These are phyloP conservation scores for Leucocoprinus birnbaumii DNA, from an alignment of 768 basidiomycete species.

Conservation along the genomic window DNA sequence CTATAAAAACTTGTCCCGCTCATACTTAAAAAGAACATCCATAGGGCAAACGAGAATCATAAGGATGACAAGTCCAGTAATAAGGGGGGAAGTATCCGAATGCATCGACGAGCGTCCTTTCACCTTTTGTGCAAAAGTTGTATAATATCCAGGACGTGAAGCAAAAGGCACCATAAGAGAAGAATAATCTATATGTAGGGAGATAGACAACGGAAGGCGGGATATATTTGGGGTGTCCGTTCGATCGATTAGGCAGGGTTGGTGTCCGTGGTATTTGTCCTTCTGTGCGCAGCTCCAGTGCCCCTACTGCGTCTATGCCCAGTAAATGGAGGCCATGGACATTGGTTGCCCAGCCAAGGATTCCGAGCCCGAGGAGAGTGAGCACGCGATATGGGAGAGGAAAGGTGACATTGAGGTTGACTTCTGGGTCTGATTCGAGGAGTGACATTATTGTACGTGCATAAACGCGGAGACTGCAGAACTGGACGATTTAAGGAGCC, in stretches of 20 bases:
- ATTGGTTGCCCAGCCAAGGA: slow-evolving; percentile 92
- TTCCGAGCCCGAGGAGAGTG: slow-evolving; percentile 71
- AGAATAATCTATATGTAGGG: slow-evolving; percentile 67
- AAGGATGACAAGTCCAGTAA: slow-evolving; percentile 58
- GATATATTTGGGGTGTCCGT: slow-evolving; percentile 13
- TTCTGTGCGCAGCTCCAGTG: slow-evolving; percentile 62
- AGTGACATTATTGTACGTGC: slow-evolving; percentile 13
- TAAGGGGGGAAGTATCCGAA: slow-evolving; percentile 75
- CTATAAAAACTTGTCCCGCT: slow-evolving; percentile 78
- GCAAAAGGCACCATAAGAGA: slow-evolving; percentile 58
- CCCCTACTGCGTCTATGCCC: slow-evolving; percentile 69
- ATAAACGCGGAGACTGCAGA: slow-evolving; percentile 3
- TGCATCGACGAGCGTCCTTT: slow-evolving; percentile 59
- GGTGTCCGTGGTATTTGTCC: slow-evolving; percentile 18
- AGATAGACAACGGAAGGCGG: slow-evolving; percentile 38
- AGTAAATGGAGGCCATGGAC: slow-evolving; percentile 76
- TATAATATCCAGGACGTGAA: slow-evolving; percentile 69
- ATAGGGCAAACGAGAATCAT: slow-evolving; percentile 65
- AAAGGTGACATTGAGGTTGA: slow-evolving; percentile 54
- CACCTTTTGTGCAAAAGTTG: slow-evolving; percentile 54
- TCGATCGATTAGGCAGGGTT: background rate
- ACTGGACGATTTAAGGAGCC: background rate
- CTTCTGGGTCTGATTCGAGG: slow-evolving; percentile 28
- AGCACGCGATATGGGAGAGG: slow-evolving; percentile 94
- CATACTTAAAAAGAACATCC: slow-evolving; percentile 60